phyloP scores from a whole-genome alignment of 768 basidiomycete species.

The Lentinula detonsa region DNA sequence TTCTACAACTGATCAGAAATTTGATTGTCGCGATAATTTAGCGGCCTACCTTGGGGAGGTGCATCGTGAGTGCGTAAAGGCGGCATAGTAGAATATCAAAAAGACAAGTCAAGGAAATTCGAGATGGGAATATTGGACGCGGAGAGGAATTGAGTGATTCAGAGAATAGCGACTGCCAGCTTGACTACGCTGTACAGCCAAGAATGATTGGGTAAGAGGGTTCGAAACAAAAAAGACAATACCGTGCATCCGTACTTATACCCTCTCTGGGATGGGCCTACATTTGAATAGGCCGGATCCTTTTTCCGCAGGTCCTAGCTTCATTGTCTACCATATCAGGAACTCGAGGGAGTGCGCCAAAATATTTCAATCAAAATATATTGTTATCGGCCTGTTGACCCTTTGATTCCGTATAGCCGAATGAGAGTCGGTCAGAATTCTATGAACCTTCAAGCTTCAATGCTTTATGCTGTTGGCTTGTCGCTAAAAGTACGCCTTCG shows the following conservation, averaged over 20 bases:
- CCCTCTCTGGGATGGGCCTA: not conserved
- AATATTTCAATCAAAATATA: not conserved
- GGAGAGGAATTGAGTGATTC: too few species aligned
- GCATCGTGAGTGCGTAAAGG: not conserved
- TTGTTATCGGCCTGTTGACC: not conserved
- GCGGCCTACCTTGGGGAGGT: not conserved
- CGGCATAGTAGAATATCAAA: not conserved
- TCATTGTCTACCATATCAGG: not conserved
- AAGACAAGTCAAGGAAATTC: not conserved
- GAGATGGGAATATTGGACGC: not conserved
- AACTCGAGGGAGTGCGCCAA: not conserved
- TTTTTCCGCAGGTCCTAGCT: not conserved
- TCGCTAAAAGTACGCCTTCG: not conserved
- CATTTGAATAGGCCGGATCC: not conserved
- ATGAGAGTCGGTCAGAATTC: not conserved
- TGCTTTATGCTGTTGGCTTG: not conserved
- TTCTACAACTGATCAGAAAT: not conserved
- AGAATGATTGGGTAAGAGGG: not conserved
- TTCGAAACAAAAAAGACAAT: conserved; percentile 3
- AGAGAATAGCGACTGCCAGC: not conserved
- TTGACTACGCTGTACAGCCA: not conserved
- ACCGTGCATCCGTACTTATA: not conserved
- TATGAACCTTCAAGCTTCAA: not conserved
- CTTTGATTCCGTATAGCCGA: not conserved
- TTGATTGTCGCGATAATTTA: not conserved